Evolutionary conservation across 1,284 basidiomycete genomes (phyloP), one percentile per base, ranked within the genome.

Genomic region (Ganoderma leucocontextum): DNA sequence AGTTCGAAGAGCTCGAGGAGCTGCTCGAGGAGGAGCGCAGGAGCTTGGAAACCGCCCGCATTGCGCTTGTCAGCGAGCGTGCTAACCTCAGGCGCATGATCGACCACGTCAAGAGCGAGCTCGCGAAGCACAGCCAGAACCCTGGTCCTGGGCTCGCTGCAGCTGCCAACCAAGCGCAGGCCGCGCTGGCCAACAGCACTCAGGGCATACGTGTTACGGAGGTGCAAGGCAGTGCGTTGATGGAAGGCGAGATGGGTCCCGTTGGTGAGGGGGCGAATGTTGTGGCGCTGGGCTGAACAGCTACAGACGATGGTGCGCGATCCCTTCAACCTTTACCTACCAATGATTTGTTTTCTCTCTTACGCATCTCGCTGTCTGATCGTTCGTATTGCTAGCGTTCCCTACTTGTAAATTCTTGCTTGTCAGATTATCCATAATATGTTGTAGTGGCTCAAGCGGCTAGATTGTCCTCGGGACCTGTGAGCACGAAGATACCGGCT

Each of bases 1-100:
- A 96, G 79, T 98, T 98, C 77, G 96, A 97, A 78, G 91, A 95
- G 78, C 85, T 98, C 63, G 96, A 98, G 79, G 91, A 93, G 63
- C 84, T 95, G 25, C 83, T 98, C 55, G 96, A 98, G 78, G 91
- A 94, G 67, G 96, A 98, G 80, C 85, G 93, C 55, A 86, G 89
- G 70, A 82, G 86, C 42, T 79, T 96, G 52, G 95, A 95, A 82
- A 89, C 87, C 69, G 88, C 91, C 39, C 84, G 91, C 57, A 81
- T 91, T 80, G 86, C 87, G 44, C 81, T 94, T 29, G 86, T 92
- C 35, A 87, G 83, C 67, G 92, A 94, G 76, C 84, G 92, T 42
- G 78, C 89, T 67, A 84, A 85, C 49, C 75, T 94, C 64, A 89
- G 88, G 79, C 88, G 86, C 75, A 86, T 88, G 82, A 78, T 93